Percentiles rank a stretch among this genome's conserved stretches.
Conservation (phyloP, 805 yeast genomes). For the Cyberlindnera lachancei region DNA sequence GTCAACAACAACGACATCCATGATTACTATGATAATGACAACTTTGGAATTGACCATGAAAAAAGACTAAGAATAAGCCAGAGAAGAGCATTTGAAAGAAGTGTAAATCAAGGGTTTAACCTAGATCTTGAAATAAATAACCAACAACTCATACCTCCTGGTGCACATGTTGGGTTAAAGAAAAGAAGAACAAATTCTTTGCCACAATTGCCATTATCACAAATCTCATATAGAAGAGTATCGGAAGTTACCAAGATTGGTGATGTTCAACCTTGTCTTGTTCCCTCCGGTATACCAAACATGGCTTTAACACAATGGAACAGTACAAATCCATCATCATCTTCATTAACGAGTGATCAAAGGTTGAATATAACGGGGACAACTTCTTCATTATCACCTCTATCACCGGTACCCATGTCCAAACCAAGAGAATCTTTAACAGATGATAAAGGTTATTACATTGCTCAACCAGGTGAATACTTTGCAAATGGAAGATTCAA, state of each 20-base stretch:
- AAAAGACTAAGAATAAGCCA: too few relatives aligned
- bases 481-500: constrained; percentile 70
- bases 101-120: constrained; percentile 10
- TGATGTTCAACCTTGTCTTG: constrained; percentile 31
- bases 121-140: constrained; percentile 7
- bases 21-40: too few relatives aligned
- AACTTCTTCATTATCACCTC: constrained; percentile 8
- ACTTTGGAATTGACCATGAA: too few relatives aligned
- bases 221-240: constrained; percentile 31
- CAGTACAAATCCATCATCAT: constrained; percentile 5
- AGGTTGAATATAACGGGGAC: neutral
- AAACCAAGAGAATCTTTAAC: constrained; percentile 12
- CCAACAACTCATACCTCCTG: constrained; percentile 1
- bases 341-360: constrained; percentile 1
- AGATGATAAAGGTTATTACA: constrained; percentile 59
- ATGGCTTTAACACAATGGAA: constrained; percentile 1
- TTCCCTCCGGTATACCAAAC: constrained; percentile 5
- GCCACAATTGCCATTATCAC: constrained; percentile 46
- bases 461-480: constrained; percentile 46
- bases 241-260: constrained; percentile 33
- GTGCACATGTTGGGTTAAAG: constrained; percentile 25
- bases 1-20: constrained; percentile 3
- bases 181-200: constrained; percentile 45
- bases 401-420: constrained; percentile 13
- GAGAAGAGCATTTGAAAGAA: constrained; percentile 1